Evolutionary conservation across 2,329 filamentous ascomycete genomes (phyloP).

Genomic region (Penicillium sp.): DNA sequence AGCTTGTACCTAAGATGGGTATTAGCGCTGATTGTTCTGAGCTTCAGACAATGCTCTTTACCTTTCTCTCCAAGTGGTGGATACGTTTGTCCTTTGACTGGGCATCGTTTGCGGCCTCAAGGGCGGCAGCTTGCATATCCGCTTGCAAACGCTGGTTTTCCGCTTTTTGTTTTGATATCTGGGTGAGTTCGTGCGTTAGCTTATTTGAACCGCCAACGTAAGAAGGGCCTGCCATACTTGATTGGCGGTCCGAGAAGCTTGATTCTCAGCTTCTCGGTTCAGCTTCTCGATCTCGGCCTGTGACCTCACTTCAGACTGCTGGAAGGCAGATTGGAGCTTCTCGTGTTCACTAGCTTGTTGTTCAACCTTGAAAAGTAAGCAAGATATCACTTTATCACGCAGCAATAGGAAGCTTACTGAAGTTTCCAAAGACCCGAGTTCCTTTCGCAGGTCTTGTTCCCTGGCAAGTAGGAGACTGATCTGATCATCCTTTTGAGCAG

Average conservation of each 20-base stretch:
- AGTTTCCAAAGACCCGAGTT: constrained; percentile 18
- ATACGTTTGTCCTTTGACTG: constrained; percentile 34
- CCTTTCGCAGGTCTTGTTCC: constrained; percentile 20
- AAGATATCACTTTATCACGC: background rate
- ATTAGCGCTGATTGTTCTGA: background rate
- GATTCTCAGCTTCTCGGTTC: constrained; percentile 21
- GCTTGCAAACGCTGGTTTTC: constrained; percentile 28
- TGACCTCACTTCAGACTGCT: constrained; percentile 22
- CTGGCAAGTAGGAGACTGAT: constrained; percentile 24
- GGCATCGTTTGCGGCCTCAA: constrained; percentile 28
- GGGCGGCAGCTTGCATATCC: constrained; percentile 26
- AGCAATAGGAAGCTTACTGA: constrained; percentile 21
- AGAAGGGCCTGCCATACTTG: constrained; percentile 22
- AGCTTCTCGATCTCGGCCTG: constrained; percentile 21
- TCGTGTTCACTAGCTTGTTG: constrained; percentile 25
- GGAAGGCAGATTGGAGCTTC: constrained; percentile 21
- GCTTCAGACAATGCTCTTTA: constrained; percentile 1
- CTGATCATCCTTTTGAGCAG: constrained; percentile 27
- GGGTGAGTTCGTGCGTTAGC: background rate
- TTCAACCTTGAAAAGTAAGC: constrained; percentile 24
- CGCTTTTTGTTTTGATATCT: constrained; percentile 28
- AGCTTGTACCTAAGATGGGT: constrained; percentile 31
- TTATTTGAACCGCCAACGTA: background rate
- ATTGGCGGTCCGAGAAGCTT: constrained; percentile 18
- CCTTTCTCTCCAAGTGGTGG: constrained; percentile 36